A percentile compares a stretch with the other conserved stretches of the same genome.
Conservation (phyloP, 177 flowering plant genomes). For the Vitis hybrid region DNA sequence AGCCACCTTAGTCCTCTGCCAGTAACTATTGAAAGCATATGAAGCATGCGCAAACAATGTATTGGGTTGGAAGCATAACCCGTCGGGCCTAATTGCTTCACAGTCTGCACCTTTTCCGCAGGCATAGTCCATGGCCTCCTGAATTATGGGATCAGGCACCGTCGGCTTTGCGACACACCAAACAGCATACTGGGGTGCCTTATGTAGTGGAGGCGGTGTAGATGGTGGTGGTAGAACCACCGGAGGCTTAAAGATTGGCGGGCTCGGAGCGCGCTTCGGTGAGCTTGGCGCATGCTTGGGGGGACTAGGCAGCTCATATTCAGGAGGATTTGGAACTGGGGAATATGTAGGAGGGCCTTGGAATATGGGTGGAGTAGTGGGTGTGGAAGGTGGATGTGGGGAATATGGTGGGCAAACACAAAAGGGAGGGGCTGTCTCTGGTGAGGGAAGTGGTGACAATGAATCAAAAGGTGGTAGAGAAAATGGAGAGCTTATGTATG, state of each 20-base stretch:
- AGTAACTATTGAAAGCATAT: conserved; percentile 37
- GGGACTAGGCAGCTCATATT: background rate
- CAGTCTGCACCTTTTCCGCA: conserved; percentile 37
- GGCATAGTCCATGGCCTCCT: conserved; percentile 35
- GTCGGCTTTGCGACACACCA: conserved; percentile 42
- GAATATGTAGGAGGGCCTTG: background rate
- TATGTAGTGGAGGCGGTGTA: conserved; percentile 9
- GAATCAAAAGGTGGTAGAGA: conserved; percentile 23
- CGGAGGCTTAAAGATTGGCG: conserved; percentile 14
- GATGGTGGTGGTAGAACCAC: conserved; percentile 8
- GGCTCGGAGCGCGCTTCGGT: conserved; percentile 1
- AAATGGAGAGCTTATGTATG: conserved; percentile 8
- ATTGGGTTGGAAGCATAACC: conserved; percentile 28
- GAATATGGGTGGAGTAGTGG: background rate
- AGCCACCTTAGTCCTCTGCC: conserved; percentile 25
- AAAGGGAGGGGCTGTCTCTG: conserved; percentile 9
- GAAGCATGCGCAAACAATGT: conserved; percentile 32
- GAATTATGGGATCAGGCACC: conserved; percentile 30
- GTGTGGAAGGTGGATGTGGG: conserved; percentile 6
- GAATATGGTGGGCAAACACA: conserved; percentile 11
- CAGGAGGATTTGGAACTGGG: conserved; percentile 13
- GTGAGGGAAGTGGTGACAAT: conserved; percentile 10
- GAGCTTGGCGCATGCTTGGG: conserved; percentile 9
- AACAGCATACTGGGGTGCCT: conserved; percentile 3
- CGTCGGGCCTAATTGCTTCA: conserved; percentile 22